Base-by-base conservation (phyloP, 305 asterid genomes). In the Fraxinus baroniana region DNA sequence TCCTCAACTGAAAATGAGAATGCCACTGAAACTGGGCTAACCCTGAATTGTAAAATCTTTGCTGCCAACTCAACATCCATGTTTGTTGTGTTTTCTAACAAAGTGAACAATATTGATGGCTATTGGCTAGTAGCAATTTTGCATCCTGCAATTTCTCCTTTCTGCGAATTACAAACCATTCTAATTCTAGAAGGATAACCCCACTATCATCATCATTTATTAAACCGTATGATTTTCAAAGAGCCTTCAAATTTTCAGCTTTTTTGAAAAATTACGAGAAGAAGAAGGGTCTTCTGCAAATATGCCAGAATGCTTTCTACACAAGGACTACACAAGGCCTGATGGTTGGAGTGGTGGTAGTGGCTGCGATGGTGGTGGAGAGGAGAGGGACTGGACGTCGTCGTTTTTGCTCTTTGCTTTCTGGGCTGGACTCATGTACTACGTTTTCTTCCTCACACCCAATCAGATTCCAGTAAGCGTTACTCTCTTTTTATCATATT, bases 401-500 rank as follows among this genome's bases (percentile, higher is more conserved):
- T 95, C 99, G 86, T 79, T 93, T 64, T 85, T 92, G 91, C 91
- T 94, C 74, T 88, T 93, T 86, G 87, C 84, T 76, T 90, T 95
- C 85, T 95, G 97, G 95, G 88, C 88, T 83, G 95, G 93, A 39
- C 89, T 95, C 64, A 86, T 94, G 90, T 94, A 90, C 89, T 95
- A 95, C 77, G 91, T 92, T 74, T 83, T 86, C 92, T 76, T 89
- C 82, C 94, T 95, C 74, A 92, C 97, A 24, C 97, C 96, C n/a
- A 81, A 94, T 79, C 97, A 93, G 79, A 94, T 97, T 26, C 98
- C 98, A 91, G 98, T 94, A 92, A 55, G 71, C 74, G 22, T 6
- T 55, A n/a, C 1, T 17, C 9, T 17, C 66, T 20, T 17, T 24
- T 55, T 3, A 52, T 55, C 66, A 4, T n/a, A 55, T n/a, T n/a